Evolutionary conservation across 768 basidiomycete species (phyloP), one percentile per base, ranked within the genome.

Genomic region (Cystobasidium ongulense): DNA sequence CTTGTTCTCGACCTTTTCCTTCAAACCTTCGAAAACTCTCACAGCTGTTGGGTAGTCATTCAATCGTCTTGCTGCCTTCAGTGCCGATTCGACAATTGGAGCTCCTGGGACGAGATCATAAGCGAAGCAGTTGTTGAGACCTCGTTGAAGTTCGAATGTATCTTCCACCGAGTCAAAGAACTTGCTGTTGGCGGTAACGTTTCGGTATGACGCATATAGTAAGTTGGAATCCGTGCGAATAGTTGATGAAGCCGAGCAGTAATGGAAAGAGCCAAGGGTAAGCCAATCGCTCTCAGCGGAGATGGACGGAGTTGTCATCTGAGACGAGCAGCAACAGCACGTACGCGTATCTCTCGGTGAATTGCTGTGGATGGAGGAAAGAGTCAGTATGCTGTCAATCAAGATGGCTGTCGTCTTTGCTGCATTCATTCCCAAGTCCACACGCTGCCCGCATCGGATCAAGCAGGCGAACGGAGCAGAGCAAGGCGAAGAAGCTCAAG

Each of bases 111-210:
- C 93, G 76, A 96, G 87, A 82, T 99, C 96, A 82, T 98, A 95
- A 1, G 96, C 91, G 81, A 99, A 99, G 84, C 94, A 97, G 86
- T 99, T 99, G 86, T 99, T 98, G 79, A 99, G 85, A 43, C 96
- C 96, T 63, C 96, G 91, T 83, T 99, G 95, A 76, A 99, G 90
- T 85, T 99, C 96, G 81, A 99, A 99, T 73, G 97, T 86, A 84
- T 99, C 96, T 80, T 92, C 88, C 62, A 92, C 92, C 71, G 87
- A 85, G 80, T 90, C 83, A 86, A 99, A 99, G 83, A 99, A 99
- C 76, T 85, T 85, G 80, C 92, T 88, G 83, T 97, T 97, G 80
- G 21, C 46, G 46, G n/a, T 50, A n/a, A n/a, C n/a, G n/a, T n/a
- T n/a, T n/a, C 95, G 91, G 75, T 88, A n/a, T n/a, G n/a, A n/a